Evolutionary conservation across 768 basidiomycete genomes (phyloP).

Genomic region (Suillus americanus): DNA sequence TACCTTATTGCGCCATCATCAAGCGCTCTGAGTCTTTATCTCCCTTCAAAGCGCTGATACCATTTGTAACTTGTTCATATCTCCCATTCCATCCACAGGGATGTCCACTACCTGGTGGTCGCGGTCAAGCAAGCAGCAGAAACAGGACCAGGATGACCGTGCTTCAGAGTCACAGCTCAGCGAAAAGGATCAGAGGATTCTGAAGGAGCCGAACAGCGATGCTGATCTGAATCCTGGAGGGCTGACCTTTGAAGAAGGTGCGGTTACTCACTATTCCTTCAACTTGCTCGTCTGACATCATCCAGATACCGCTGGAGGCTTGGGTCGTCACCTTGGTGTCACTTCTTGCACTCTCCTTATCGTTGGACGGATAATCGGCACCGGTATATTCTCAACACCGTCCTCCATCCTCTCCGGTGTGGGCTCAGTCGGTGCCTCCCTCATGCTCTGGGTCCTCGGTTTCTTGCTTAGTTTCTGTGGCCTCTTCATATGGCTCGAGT

Average conservation of each 20-base stretch:
- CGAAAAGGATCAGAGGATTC: background rate
- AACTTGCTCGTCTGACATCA: background rate
- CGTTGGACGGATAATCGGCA: slow-evolving; percentile 59
- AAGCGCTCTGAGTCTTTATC: background rate
- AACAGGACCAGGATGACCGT: background rate
- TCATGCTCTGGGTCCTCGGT: slow-evolving; percentile 65
- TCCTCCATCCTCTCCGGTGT: slow-evolving; percentile 58
- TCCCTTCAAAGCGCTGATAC: background rate
- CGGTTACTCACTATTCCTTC: background rate
- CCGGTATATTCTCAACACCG: slow-evolving; percentile 65
- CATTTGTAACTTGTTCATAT: too few relatives aligned
- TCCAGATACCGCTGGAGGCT: slow-evolving; percentile 51
- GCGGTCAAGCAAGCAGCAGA: slow-evolving; percentile 4
- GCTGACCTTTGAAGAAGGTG: slow-evolving; percentile 52
- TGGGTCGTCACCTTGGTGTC: slow-evolving; percentile 57
- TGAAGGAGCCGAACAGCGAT: slow-evolving; percentile 7
- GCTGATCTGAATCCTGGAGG: slow-evolving; percentile 39
- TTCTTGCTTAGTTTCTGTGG: slow-evolving; percentile 59
- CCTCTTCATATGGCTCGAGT: slow-evolving; percentile 62
- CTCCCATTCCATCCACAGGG: background rate
- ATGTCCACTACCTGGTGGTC: slow-evolving; percentile 13
- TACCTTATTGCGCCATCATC: background rate
- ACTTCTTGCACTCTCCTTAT: slow-evolving; percentile 58
- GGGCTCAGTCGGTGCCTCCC: slow-evolving; percentile 56
- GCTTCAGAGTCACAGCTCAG: background rate